Conservation (phyloP, 2,329 filamentous ascomycete genomes). For the Dactylellina leptospora region DNA sequence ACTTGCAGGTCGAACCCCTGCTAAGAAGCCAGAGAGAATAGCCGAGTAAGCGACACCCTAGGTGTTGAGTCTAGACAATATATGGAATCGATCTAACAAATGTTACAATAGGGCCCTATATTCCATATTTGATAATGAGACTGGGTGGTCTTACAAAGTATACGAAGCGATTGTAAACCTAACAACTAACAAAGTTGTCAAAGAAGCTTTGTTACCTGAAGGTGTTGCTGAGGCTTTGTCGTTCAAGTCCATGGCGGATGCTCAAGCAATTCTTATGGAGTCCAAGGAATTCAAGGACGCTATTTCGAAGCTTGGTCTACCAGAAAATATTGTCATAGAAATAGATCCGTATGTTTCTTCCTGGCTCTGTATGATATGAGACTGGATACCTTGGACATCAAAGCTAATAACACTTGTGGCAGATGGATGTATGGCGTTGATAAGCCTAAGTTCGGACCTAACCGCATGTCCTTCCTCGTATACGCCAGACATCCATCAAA, state of each 20-base stretch:
- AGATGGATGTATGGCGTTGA: slow-evolving; percentile 72
- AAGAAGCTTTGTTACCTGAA: slow-evolving; percentile 64
- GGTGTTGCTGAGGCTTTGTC: slow-evolving; percentile 56
- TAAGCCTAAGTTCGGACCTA: slow-evolving; percentile 60
- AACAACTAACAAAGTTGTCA: slow-evolving; percentile 63
- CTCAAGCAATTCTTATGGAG: slow-evolving; percentile 57
- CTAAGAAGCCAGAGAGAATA: slow-evolving; percentile 65
- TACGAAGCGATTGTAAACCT: slow-evolving; percentile 68
- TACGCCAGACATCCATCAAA: slow-evolving; percentile 61
- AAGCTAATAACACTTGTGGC: slow-evolving; percentile 67
- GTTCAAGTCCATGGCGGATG: slow-evolving; percentile 56
- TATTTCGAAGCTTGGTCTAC: slow-evolving; percentile 64
- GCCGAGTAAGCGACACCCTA: slow-evolving; percentile 64
- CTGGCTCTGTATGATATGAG: slow-evolving; percentile 67
- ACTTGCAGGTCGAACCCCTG: slow-evolving; percentile 64
- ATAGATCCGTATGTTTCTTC: slow-evolving; percentile 66
- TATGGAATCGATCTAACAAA: slow-evolving; percentile 13
- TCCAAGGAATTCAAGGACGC: slow-evolving; percentile 64
- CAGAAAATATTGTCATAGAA: slow-evolving; percentile 62
- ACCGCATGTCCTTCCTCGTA: slow-evolving; percentile 66
- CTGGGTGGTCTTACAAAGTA: slow-evolving; percentile 63
- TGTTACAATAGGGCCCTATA: slow-evolving; percentile 28
- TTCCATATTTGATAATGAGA: slow-evolving; percentile 52
- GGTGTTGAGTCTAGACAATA: slow-evolving; percentile 1
- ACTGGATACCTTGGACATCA: slow-evolving; percentile 67